A percentile compares a stretch with the other conserved stretches of the same genome.
These are phyloP conservation scores for Peltaster fructicola DNA, from an alignment of 2,329 filamentous ascomycete genomes.

Conservation along the genomic window DNA sequence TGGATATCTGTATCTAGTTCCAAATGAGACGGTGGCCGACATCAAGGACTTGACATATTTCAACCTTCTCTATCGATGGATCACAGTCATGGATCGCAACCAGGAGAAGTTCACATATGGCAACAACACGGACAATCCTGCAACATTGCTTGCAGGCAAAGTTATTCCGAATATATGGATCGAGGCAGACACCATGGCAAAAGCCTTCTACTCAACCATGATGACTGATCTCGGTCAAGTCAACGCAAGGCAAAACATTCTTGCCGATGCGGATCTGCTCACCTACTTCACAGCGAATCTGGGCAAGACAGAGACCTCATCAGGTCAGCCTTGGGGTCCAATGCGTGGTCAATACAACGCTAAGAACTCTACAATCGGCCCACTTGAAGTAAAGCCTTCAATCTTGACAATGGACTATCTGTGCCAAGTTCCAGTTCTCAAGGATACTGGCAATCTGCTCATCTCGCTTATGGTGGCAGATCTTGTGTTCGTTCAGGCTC, in stretches of 20 bases:
- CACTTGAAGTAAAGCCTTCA: slow-evolving; percentile 5
- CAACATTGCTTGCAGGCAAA: no score
- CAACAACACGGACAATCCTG: no score
- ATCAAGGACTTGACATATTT: slow-evolving; percentile 6
- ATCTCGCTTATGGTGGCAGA: slow-evolving; percentile 7
- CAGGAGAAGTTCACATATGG: no score
- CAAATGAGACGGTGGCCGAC: slow-evolving; percentile 1
- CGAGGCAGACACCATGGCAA: slow-evolving; percentile 6
- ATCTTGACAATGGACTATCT: slow-evolving; percentile 5
- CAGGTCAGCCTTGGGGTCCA: no score
- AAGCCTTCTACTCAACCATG: slow-evolving; percentile 6
- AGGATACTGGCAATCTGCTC: slow-evolving; percentile 5
- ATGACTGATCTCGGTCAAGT: slow-evolving; percentile 7
- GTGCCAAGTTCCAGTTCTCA: slow-evolving; percentile 8
- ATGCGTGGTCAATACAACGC: no score
- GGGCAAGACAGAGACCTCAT: no score
- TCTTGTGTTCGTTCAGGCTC: slow-evolving; percentile 8
- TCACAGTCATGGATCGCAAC: slow-evolving; percentile 4
- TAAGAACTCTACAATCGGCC: no score
- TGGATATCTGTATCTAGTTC: no score
- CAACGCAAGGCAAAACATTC: slow-evolving; percentile 4
- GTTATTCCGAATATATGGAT: slow-evolving; percentile 6
- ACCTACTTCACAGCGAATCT: slow-evolving; percentile 8
- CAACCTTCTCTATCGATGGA: slow-evolving; percentile 4
- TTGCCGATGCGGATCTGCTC: slow-evolving; percentile 4